Evolutionary conservation across 768 basidiomycete genomes (phyloP), one percentile per base, ranked within the genome.

Genomic region (Podaxis sp.): DNA sequence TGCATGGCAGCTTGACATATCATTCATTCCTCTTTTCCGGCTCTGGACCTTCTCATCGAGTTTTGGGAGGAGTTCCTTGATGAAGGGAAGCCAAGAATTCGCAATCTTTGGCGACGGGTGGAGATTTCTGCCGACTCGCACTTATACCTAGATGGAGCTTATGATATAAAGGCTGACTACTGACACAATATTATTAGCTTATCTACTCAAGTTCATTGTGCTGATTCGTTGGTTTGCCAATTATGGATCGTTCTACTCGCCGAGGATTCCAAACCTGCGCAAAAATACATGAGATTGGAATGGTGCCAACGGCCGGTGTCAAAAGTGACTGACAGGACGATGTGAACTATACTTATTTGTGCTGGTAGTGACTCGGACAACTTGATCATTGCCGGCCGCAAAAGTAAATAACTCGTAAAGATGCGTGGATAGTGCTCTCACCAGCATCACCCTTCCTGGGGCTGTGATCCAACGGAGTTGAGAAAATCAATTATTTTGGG

Each of bases 141-240:
- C n/a, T 35, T 52, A 52, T 35, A 28, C 50, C 28, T 35, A n/a
- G 11, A 28, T 32, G 32, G 32, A 4, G 32, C 50, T 32, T 18
- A 35, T 18, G 25, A 25, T 18, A n/a, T 13, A 52, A 35, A 27
- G 21, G 42, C 25, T 35, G 55, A 55, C 40, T n/a, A 16, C 42
- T 42, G 37, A 42, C 28, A 55, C 25, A 28, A 52, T n/a, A 52
- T 52, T 52, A 52, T 55, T 44, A 21, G 55, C 55, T 55, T 55
- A 55, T 55, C 55, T 55, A 55, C 25, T 28, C 55, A 27, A 55
- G 23, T 27, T 55, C 55, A 14, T 25, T 7, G 42, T 44, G n/a
- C 6, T 18, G n/a, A 55, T 32, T 11, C 55, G 40, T 46, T 27
- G 32, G 16, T 40, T 35, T 44, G 42, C 55, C n/a, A 42, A 42